Evolutionary conservation across 1,139 yeast species (phyloP).

Genomic region (Suhomyces bolitotheri): DNA sequence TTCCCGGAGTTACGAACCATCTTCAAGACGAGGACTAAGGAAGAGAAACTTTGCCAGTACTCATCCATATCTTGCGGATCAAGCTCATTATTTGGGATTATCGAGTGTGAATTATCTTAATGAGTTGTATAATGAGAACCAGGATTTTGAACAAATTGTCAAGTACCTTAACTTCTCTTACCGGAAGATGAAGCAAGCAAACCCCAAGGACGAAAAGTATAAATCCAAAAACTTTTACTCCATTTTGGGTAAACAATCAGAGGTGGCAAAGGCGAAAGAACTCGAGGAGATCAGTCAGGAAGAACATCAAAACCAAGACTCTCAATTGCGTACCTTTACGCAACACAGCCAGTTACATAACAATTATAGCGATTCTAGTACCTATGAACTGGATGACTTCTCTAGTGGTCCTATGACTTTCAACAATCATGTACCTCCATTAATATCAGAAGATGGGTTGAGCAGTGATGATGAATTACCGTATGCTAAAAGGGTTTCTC

Average conservation of each 20-base stretch:
- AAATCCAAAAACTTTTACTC: conserved; percentile 41
- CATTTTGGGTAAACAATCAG: conserved; percentile 33
- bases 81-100: conserved; percentile 47
- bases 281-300: conserved; percentile 9
- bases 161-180: conserved; percentile 40
- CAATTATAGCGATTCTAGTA: conserved; percentile 7
- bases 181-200: conserved; percentile 29
- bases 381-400: conserved; percentile 8
- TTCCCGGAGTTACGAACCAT: conserved; percentile 16
- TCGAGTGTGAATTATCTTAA: conserved; percentile 38
- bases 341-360: conserved; percentile 4
- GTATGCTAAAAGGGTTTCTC: background rate
- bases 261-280: conserved; percentile 14
- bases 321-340: conserved; percentile 3
- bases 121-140: conserved; percentile 36
- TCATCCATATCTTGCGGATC: conserved; percentile 51
- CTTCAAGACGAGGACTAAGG: conserved; percentile 36
- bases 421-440: background rate
- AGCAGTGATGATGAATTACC: conserved; percentile 1
- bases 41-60: conserved; percentile 48
- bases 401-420: background rate
- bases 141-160: conserved; percentile 37
- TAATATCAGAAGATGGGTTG: conserved; percentile 1
- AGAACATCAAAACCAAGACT: conserved; percentile 5
- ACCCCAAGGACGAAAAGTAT: conserved; percentile 45